Conservation (phyloP, 2,329 filamentous ascomycete genomes). For the Colletotrichum euphorbiae region DNA sequence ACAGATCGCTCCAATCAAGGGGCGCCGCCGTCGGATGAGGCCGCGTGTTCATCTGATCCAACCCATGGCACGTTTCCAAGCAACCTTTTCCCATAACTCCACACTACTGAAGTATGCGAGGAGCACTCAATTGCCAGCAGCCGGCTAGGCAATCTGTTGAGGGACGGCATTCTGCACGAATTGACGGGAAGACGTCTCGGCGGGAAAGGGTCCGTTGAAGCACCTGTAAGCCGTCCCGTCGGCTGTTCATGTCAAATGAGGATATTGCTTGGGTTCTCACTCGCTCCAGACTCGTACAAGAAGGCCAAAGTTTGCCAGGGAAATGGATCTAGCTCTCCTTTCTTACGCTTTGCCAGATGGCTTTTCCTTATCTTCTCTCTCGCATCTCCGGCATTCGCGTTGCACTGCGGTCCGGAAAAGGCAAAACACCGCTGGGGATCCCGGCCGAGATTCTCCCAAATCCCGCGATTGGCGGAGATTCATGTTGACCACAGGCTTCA, state of each 20-base stretch:
- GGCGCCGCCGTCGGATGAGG: not conserved
- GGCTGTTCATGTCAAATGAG: not conserved
- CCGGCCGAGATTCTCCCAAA: conserved; percentile 7
- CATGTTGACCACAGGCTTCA: not conserved
- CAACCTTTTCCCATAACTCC: not conserved
- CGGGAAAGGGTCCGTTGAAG: not conserved
- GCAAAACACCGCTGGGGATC: conserved; percentile 11
- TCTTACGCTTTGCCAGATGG: not conserved
- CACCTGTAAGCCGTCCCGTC: not conserved
- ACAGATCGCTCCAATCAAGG: conserved; percentile 27
- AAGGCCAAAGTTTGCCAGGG: not conserved
- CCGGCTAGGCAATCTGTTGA: conserved; percentile 4
- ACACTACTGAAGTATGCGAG: too few species aligned
- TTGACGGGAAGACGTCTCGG: not conserved
- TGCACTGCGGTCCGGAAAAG: conserved; percentile 7
- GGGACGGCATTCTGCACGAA: not conserved
- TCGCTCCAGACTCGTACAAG: not conserved
- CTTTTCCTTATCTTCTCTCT: not conserved
- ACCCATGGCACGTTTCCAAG: not conserved
- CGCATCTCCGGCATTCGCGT: conserved; percentile 15
- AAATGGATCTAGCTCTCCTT: not conserved
- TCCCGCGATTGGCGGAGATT: conserved; percentile 34
- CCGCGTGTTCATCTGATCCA: conserved; percentile 35
- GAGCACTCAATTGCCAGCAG: conserved; percentile 3
- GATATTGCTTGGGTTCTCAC: not conserved